Evolutionary conservation across 495 filamentous ascomycete species (phyloP).

Genomic region (Xylaria curta): DNA sequence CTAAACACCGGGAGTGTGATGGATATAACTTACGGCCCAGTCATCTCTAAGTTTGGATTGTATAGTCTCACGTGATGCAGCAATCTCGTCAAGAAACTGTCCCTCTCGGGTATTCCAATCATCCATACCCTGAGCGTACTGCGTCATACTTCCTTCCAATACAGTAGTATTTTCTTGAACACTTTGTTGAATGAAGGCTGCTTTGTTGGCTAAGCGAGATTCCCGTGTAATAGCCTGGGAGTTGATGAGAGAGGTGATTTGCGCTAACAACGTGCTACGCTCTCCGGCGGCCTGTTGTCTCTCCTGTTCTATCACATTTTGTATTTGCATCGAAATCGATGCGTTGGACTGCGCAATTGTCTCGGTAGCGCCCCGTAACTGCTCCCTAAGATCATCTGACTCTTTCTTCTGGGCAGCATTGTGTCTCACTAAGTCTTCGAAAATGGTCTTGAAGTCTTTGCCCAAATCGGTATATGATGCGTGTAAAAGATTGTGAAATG

Average conservation of each 20-base stretch:
- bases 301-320: constrained; percentile 78
- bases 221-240: constrained; percentile 75
- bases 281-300: constrained; percentile 74
- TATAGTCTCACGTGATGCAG: constrained; percentile 73
- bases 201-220: constrained; percentile 67
- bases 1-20: background rate
- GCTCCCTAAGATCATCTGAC: constrained; percentile 69
- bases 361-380: constrained; percentile 71
- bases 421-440: constrained; percentile 77
- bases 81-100: constrained; percentile 71
- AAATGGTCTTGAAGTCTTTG: constrained; percentile 84
- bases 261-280: constrained; percentile 71
- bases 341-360: constrained; percentile 69
- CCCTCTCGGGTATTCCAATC: constrained; percentile 74
- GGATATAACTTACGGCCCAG: constrained; percentile 71
- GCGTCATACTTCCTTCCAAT: constrained; percentile 66
- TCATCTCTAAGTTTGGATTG: constrained; percentile 86
- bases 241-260: constrained; percentile 78
- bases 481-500: constrained; percentile 84
- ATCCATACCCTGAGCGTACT: constrained; percentile 76
- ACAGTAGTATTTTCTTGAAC: constrained; percentile 65
- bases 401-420: constrained; percentile 80
- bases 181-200: constrained; percentile 65
- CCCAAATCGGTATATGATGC: constrained; percentile 85
- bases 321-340: constrained; percentile 68